Evolutionary conservation across 2,329 filamentous ascomycete genomes (phyloP), one percentile per base, ranked within the genome.

Genomic region (Hirsutella minnesotensis): DNA sequence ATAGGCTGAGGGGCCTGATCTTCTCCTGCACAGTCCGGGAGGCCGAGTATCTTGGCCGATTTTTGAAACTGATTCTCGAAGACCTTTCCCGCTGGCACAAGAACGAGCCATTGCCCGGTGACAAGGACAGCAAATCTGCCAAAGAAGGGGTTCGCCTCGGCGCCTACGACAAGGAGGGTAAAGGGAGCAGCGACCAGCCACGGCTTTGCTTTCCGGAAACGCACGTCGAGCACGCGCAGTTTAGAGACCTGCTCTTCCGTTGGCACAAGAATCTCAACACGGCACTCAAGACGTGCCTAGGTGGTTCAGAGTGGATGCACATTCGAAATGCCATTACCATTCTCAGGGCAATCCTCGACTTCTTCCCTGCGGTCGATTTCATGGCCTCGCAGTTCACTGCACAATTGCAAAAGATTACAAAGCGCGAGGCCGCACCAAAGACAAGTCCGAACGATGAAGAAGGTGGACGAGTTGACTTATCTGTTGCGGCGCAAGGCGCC

Each of bases 281-380:
- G 40, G 86, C 90, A 3, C 68, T 98, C 43, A 89, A 88, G 58
- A 75, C 75, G 31, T 95, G 90, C 58, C 72, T 98, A 38, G 78
- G 79, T 16, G 82, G 83, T 22, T 80, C 77, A 27, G 90, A 96
- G 62, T 98, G 92, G 76, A 95, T 95, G 83, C 89, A 95, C 60
- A 94, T 96, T 57, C 81, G 90, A 43, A 98, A 98, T 58, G 87
- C 88, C 37, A 94, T 96, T 51, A 92, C 84, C 45, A 73, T 96
- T 4, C 70, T 98, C 46, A 94, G 92, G 58, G 75, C 78, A 10
- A 73, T 95, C 39, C 75, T 86, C 20, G 79, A 87, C 40, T 75
- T 80, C 54, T 98, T 95, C 70, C 94, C 92, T 4, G 83, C 81
- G 15, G 78, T 96, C 45, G 87, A 94, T 56, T 92, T 87, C 60